phyloP scores from a whole-genome alignment of 768 basidiomycete species.

The Cystofilobasidium ferigula region DNA sequence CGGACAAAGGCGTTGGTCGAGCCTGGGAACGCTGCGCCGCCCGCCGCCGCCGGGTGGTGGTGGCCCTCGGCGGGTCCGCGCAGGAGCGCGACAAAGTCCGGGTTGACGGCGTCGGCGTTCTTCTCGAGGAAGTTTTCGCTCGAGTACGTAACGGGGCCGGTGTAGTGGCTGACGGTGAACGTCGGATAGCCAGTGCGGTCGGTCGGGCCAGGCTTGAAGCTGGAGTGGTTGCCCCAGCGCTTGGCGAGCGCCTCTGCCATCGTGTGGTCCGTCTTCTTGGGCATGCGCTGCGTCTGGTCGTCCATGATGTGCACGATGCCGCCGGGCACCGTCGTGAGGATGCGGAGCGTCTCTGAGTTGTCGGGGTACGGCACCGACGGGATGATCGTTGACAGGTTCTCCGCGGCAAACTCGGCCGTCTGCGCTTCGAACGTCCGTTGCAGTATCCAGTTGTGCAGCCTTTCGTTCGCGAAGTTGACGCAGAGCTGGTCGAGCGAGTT shows the following conservation, averaged over 20 bases:
- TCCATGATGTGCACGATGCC: conserved; percentile 96
- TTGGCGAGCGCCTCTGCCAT: conserved; percentile 93
- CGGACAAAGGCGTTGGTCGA: conserved; percentile 86
- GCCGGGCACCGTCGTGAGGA: conserved; percentile 75
- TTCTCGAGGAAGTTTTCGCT: conserved; percentile 78
- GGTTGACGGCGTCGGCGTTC: conserved; percentile 78
- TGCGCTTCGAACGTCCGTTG: conserved; percentile 68
- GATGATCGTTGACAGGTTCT: conserved; percentile 61
- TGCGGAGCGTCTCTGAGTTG: conserved; percentile 75
- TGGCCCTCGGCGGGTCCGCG: conserved; percentile 45
- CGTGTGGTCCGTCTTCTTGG: conserved; percentile 82
- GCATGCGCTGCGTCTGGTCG: conserved; percentile 74
- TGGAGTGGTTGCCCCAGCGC: conserved; percentile 84
- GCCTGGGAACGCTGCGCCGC: conserved; percentile 55
- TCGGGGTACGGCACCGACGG: conserved; percentile 72
- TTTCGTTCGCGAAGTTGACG: conserved; percentile 92
- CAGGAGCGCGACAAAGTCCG: conserved; percentile 82
- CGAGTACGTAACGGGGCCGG: conserved; percentile 82
- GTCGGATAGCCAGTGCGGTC: conserved; percentile 70
- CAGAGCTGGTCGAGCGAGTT: conserved; percentile 95
- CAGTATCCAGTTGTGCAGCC: conserved; percentile 71
- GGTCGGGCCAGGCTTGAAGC: conserved; percentile 68
- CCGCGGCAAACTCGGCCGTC: conserved; percentile 67
- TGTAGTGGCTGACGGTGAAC: conserved; percentile 86
- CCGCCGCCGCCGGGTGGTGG: conserved; percentile 28